Conservation (phyloP, 257 asterid species). For the Leonotis leonurus region DNA sequence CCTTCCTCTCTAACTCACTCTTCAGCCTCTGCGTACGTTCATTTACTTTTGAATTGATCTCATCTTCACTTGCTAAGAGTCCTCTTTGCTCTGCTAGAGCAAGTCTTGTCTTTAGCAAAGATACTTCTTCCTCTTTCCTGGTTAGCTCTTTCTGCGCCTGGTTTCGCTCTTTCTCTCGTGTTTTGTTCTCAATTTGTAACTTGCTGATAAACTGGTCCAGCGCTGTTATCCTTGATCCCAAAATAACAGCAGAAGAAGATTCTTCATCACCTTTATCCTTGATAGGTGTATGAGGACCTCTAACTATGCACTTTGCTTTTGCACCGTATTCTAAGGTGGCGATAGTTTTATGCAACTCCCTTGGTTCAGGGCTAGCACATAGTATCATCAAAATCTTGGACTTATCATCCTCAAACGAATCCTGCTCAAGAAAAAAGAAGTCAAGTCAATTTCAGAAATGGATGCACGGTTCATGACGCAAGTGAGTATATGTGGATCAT, state of each 20-base stretch:
- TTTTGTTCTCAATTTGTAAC: conserved; percentile 70
- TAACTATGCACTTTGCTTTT: conserved; percentile 86
- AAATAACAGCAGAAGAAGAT: conserved; percentile 53
- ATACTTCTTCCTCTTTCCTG: conserved; percentile 63
- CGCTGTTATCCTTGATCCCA: conserved; percentile 76
- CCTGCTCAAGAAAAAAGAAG: no score
- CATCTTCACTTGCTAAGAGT: conserved; percentile 33
- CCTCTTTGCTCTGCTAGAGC: conserved; percentile 37
- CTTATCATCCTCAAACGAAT: conserved; percentile 88
- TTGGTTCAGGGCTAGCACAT: conserved; percentile 93
- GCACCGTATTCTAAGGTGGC: conserved; percentile 95
- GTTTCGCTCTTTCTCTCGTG: conserved; percentile 48
- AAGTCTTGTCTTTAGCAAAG: conserved; percentile 49
- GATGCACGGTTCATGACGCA: background rate
- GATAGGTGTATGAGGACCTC: conserved; percentile 68
- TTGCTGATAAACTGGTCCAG: conserved; percentile 75
- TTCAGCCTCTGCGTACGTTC: conserved; percentile 39
- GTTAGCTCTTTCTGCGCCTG: conserved; percentile 58
- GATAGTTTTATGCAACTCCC: conserved; percentile 84
- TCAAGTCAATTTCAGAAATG: conserved; percentile 1
- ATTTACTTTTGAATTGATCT: conserved; percentile 49
- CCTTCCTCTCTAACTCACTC: conserved; percentile 53
- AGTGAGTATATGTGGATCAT: background rate
- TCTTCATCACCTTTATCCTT: conserved; percentile 74
- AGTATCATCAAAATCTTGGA: conserved; percentile 90